Evolutionary conservation across 257 asterid genomes (phyloP), one percentile per base, ranked within the genome.

Genomic region (Henckelia pumila): DNA sequence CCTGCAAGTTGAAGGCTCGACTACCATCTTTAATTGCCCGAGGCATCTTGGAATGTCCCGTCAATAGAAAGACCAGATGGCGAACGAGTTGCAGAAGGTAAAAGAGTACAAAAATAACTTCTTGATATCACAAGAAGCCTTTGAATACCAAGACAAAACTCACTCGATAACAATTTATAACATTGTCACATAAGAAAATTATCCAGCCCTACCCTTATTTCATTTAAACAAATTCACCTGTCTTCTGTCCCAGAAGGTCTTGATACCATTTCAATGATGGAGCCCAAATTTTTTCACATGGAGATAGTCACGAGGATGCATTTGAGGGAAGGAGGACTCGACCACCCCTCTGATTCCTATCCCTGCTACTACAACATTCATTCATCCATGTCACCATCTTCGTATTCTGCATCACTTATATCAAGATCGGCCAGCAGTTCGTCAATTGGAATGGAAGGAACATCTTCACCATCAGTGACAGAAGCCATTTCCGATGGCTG

Each of bases 401-500:
- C 50, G 7, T 13, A 50, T 17, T 30, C 26, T 20, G 19, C 65
- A 7, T 30, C 65, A 30, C 24, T 17, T 29, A 60, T n/a, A 60
- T 60, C 65, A 6, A 60, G 47, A 60, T 60, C 65, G 17, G 65
- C 49, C 3, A 60, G 25, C 8, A 60, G 37, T 60, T 60, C 65
- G 16, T 60, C 50, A 13, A 60, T 28, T 14, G 49, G 25, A 60
- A 60, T 30, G 47, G 49, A 60, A 60, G 49, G 49, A 60, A 30
- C 44, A 60, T 60, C 49, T 11, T 60, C 65, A 60, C 49, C 65
- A 30, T 60, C 73, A 25, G 69, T 73, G n/a, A 67, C 57, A 24
- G 77, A 73, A 17, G 77, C 69, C 77, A 60, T 60, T 50, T 67
- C 77, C 6, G 69, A 73, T 11, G 68, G 73, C 69, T 67, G 73